phyloP scores from a whole-genome alignment of 73 alveolate species.

The Tetrahymena malaccensis region DNA sequence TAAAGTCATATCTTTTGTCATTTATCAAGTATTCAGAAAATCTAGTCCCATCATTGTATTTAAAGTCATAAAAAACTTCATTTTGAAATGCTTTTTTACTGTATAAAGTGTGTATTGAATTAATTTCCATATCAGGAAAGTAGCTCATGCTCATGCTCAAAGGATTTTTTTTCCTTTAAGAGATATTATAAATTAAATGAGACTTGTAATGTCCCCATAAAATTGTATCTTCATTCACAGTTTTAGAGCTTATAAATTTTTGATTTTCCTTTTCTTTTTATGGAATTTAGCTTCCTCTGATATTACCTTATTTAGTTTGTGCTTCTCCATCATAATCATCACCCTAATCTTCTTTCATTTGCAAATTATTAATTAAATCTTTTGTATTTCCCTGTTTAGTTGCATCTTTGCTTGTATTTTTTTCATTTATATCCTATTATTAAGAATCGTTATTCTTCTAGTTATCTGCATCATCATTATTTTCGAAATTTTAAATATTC shows the following conservation, averaged over 20 bases:
- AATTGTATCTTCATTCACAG: not conserved
- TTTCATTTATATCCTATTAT: not conserved
- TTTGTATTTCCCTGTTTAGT: not conserved
- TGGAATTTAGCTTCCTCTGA: not conserved
- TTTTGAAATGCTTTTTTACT: not conserved
- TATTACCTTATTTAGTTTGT: not conserved
- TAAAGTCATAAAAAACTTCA: not conserved
- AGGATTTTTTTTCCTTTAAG: not conserved
- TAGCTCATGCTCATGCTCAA: not conserved
- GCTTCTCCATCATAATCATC: not conserved
- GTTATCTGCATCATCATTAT: not conserved
- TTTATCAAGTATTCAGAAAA: not conserved
- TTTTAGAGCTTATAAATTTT: not conserved
- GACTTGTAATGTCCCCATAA: not conserved
- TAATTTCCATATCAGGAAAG: not conserved
- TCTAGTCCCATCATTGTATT: not conserved
- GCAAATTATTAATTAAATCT: not conserved
- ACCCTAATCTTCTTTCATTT: not conserved
- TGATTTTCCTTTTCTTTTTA: not conserved
- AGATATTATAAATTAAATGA: not conserved
- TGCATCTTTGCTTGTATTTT: not conserved
- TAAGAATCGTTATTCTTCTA: too few species aligned
- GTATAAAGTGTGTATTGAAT: not conserved
- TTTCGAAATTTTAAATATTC: not conserved
- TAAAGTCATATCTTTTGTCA: not conserved